Conservation (phyloP, 169 alveolate genomes). For the Cryptosporidium meleagridis region DNA sequence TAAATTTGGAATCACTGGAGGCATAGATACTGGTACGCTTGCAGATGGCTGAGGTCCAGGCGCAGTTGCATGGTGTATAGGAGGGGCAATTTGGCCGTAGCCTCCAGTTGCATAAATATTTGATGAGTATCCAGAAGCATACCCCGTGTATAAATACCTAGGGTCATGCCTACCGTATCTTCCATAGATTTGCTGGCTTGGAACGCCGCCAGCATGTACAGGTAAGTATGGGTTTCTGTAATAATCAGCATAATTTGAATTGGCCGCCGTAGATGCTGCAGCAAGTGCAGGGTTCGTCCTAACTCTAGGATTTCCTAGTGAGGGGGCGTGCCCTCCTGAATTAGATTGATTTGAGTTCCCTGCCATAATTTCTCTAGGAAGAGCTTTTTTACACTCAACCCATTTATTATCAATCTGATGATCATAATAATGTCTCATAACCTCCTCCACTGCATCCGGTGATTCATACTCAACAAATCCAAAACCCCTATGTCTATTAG, state of each 20-base stretch:
- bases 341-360: conserved; percentile 30
- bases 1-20: conserved; percentile 31
- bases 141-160: conserved; percentile 52
- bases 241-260: conserved; percentile 51
- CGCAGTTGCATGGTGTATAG: conserved; percentile 1
- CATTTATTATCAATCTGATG: conserved; percentile 78
- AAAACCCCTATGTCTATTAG: conserved; percentile 83
- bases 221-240: conserved; percentile 63
- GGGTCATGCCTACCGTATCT: conserved; percentile 73
- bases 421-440: conserved; percentile 75
- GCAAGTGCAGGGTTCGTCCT: conserved; percentile 39
- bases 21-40: conserved; percentile 19
- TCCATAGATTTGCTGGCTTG: conserved; percentile 68
- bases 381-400: conserved; percentile 81
- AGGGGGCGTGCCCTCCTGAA: not conserved
- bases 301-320: conserved; percentile 41
- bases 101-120: conserved; percentile 55
- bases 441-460: conserved; percentile 79
- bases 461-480: conserved; percentile 80
- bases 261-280: conserved; percentile 32
- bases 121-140: conserved; percentile 34
- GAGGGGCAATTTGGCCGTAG: conserved; percentile 44
- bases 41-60: conserved; percentile 28
- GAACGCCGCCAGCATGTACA: conserved; percentile 53
- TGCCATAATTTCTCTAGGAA: conserved; percentile 76